Conservation (phyloP, 2,329 filamentous ascomycete genomes). For the Penicillium sp. region DNA sequence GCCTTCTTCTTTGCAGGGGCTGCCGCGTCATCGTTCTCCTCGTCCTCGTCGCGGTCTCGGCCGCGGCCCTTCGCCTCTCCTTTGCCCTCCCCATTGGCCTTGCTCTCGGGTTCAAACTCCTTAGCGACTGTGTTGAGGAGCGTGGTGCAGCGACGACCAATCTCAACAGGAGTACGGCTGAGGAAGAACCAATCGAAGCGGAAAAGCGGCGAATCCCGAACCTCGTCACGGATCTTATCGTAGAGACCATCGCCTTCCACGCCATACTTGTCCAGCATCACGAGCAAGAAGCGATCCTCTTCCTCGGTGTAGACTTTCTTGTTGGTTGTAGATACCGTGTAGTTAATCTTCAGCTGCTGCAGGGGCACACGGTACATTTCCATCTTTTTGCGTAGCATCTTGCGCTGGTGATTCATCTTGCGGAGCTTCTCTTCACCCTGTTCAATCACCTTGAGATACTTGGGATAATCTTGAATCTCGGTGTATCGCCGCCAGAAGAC, state of each 20-base stretch:
- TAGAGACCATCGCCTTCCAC: conserved; percentile 88
- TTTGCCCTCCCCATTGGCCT: conserved; percentile 71
- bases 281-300: conserved; percentile 91
- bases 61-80: conserved; percentile 68
- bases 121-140: conserved; percentile 90
- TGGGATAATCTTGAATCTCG: conserved; percentile 84
- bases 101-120: conserved; percentile 81
- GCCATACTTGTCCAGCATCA: conserved; percentile 88
- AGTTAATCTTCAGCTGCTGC: conserved; percentile 98
- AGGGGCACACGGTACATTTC: conserved; percentile 93
- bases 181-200: conserved; percentile 99
- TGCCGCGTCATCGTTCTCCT: conserved; percentile 72
- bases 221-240: conserved; percentile 95
- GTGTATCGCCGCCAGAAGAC: conserved; percentile 95
- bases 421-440: conserved; percentile 87
- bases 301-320: conserved; percentile 99
- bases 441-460: conserved; percentile 86
- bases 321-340: conserved; percentile 97
- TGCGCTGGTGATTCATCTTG: conserved; percentile 87
- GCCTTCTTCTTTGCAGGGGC: conserved; percentile 92
- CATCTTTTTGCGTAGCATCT: conserved; percentile 94
- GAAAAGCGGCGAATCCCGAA: conserved; percentile 90
- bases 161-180: conserved; percentile 87
- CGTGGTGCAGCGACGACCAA: conserved; percentile 89
- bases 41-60: conserved; percentile 68